These are phyloP conservation scores for Solanum hybrid DNA, from an alignment of 305 asterid species.

Conservation along the genomic window DNA sequence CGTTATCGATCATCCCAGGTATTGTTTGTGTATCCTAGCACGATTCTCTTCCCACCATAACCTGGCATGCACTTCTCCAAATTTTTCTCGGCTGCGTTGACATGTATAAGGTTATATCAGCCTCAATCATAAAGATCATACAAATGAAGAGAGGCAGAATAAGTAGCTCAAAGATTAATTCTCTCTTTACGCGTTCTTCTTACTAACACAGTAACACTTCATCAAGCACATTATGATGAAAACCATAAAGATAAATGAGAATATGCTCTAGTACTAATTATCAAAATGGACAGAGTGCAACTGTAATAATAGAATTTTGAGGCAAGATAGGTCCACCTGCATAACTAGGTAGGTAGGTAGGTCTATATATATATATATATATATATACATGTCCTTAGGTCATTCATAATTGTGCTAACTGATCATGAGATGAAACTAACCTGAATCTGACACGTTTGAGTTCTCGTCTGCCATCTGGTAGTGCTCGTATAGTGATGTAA, in stretches of 20 bases:
- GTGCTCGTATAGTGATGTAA: constrained; percentile 67
- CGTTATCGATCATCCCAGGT: constrained; percentile 31
- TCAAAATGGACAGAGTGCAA: neutral
- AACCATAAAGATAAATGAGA: neutral
- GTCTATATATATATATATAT: too few species aligned
- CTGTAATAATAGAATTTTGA: neutral
- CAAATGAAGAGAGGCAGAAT: neutral
- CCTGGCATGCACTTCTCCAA: constrained; percentile 85
- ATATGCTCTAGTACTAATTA: neutral
- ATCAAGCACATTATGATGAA: neutral
- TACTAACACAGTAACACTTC: neutral
- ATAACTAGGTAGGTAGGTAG: neutral
- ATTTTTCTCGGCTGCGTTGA: constrained; percentile 75
- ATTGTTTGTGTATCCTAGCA: constrained; percentile 72
- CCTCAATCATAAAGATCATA: neutral
- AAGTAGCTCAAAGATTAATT: neutral
- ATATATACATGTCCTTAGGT: too few species aligned
- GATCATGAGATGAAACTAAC: constrained; percentile 20
- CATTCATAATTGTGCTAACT: neutral
- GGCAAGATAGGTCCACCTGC: neutral
- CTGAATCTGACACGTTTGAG: constrained; percentile 89
- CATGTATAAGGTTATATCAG: neutral
- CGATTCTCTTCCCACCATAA: constrained; percentile 95
- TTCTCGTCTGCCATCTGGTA: constrained; percentile 70
- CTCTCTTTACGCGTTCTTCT: neutral